Evolutionary conservation across 768 basidiomycete genomes (phyloP).

Genomic region (Lactarius tabidus): DNA sequence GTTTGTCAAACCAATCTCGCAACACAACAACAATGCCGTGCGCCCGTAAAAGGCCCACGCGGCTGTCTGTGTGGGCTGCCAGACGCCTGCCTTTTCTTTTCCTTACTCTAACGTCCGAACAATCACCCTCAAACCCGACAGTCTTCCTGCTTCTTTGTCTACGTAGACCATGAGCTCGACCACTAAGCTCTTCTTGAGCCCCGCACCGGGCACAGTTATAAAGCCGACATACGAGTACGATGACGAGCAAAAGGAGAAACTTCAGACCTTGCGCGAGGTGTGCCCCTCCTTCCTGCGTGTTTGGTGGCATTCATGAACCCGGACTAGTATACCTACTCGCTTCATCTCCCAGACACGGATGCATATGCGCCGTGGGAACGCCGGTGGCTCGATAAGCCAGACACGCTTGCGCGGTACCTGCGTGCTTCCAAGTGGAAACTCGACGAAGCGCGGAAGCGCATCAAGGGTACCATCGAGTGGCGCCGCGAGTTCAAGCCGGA

Average conservation of each 20-base stretch:
- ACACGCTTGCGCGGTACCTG: slow-evolving; percentile 72
- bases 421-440: slow-evolving; percentile 83
- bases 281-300: slow-evolving; percentile 24
- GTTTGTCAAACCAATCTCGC: slow-evolving; percentile 6
- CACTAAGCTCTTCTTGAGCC: slow-evolving; percentile 49
- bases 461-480: slow-evolving; percentile 80
- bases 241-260: slow-evolving; percentile 55
- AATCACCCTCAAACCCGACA: background rate
- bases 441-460: slow-evolving; percentile 70
- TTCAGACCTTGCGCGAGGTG: slow-evolving; percentile 61
- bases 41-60: slow-evolving; percentile 2
- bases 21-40: slow-evolving; percentile 10
- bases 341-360: slow-evolving; percentile 62
- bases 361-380: slow-evolving; percentile 74
- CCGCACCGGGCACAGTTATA: slow-evolving; percentile 49
- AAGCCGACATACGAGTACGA: slow-evolving; percentile 58
- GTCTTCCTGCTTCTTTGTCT: background rate
- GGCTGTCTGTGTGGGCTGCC: background rate
- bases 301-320: background rate
- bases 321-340: slow-evolving; percentile 59
- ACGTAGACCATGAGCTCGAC: slow-evolving; percentile 38
- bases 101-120: background rate
- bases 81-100: background rate
- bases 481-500: slow-evolving; percentile 82
- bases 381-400: slow-evolving; percentile 67